These are phyloP conservation scores for Fraxinus paxiana DNA, from an alignment of 305 asterid genomes.

Conservation along the genomic window DNA sequence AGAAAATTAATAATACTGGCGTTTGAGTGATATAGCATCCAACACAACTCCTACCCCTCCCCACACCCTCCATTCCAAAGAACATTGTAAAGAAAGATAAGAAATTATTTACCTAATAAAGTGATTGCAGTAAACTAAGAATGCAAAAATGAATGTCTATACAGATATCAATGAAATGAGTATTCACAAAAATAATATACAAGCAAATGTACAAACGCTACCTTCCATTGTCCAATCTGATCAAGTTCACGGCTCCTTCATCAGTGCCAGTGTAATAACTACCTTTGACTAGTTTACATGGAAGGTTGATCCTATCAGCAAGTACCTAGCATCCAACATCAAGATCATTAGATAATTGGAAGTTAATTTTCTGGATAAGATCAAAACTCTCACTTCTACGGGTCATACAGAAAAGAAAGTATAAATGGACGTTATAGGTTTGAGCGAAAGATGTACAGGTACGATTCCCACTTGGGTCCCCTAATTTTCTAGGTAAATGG, in stretches of 20 bases:
- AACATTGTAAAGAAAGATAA: neutral
- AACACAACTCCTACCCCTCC: neutral
- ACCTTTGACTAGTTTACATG: constrained; percentile 92
- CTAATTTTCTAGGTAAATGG: neutral
- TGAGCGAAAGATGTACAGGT: neutral
- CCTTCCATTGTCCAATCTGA: constrained; percentile 89
- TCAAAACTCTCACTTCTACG: neutral
- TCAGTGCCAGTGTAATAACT: constrained; percentile 94
- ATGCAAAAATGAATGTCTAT: neutral
- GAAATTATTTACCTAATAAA: neutral
- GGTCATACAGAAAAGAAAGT: neutral
- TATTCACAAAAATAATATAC: neutral
- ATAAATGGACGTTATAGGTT: neutral
- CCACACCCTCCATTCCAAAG: neutral
- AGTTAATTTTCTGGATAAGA: constrained; percentile 1
- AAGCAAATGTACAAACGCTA: constrained; percentile 25
- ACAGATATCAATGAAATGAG: constrained; percentile 1
- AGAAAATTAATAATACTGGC: neutral
- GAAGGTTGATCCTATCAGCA: constrained; percentile 83
- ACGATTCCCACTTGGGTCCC: neutral
- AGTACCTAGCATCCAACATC: constrained; percentile 67
- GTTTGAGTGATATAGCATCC: neutral
- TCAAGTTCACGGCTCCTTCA: constrained; percentile 93
- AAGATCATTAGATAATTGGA: constrained; percentile 23
- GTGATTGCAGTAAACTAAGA: neutral